These are phyloP conservation scores for Salix dunnii DNA, from an alignment of 345 rosid species.

Conservation along the genomic window DNA sequence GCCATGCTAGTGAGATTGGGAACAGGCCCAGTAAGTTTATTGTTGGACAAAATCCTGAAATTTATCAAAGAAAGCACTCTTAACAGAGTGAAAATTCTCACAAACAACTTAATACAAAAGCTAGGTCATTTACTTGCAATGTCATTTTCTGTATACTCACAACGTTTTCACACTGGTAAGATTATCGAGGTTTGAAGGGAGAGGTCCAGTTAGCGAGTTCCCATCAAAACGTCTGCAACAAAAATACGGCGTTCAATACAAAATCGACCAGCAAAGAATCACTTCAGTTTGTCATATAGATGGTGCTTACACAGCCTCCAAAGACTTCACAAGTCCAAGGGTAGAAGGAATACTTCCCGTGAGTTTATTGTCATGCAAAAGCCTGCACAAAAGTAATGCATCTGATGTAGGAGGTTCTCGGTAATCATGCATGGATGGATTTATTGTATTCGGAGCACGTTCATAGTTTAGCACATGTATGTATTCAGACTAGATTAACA, in stretches of 20 bases:
- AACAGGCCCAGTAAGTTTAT: constrained; percentile 48
- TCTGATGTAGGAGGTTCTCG: too few species aligned
- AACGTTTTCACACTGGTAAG: constrained; percentile 48
- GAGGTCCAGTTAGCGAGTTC: constrained; percentile 47
- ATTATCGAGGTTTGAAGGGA: constrained; percentile 58
- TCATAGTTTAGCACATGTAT: too few species aligned
- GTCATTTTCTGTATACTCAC: constrained; percentile 42
- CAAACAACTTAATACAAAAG: not conserved
- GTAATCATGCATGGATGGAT: too few species aligned
- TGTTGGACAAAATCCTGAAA: constrained; percentile 72
- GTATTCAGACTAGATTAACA: too few species aligned
- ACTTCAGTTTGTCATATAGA: not conserved
- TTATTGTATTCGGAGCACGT: too few species aligned
- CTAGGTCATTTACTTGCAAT: not conserved
- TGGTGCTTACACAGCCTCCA: constrained; percentile 74
- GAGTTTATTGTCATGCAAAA: constrained; percentile 66
- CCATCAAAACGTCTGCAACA: constrained; percentile 68
- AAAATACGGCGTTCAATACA: constrained; percentile 6
- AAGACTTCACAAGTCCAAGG: constrained; percentile 51
- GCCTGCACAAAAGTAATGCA: constrained; percentile 35
- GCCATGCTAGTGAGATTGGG: constrained; percentile 59
- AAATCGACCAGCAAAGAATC: not conserved
- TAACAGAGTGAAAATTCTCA: not conserved
- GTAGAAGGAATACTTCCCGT: constrained; percentile 51
- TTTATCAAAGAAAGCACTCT: not conserved